Evolutionary conservation across 495 filamentous ascomycete genomes (phyloP), one percentile per base, ranked within the genome.

Genomic region (Talaromyces wortmannii): DNA sequence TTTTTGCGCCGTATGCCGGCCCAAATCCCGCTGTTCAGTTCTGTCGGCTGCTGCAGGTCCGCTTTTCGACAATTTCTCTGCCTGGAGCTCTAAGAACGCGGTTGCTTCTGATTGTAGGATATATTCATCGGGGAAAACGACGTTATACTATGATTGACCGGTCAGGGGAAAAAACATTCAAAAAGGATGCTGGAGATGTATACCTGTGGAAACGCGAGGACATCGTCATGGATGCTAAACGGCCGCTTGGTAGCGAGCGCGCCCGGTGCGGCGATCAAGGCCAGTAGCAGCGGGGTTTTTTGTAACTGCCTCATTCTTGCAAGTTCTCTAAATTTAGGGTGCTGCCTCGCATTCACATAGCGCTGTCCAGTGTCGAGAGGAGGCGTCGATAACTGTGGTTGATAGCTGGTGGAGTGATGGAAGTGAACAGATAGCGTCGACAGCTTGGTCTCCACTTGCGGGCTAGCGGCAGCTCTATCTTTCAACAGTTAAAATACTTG

Each of bases 131-230:
- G 86, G 84, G 68, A 92, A 90, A 46, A 86, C 68, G 5, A 97
- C 80, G 67, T 95, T 87, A 63, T 87, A 97, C 87, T 96, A 57
- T 42, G n/a, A 11, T 4, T 11, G 15, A 23, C 16, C 17, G 32
- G 53, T 67, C 54, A 66, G 63, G 17, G 45, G 17, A 31, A 50
- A 48, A 18, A 36, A 31, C 16, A 44, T n/a, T 30, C 5, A 8
- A 6, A 18, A 30, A 45, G 12, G 30, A 31, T 31, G 13, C 16
- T 45, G 33, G 18, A 46, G n/a, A 29, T 50, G 65, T 74, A 32
- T 71, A 95, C 91, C 76, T 97, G 94, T 29, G 94, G 94, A 75
- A 87, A 90, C 17, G 94, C 92, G 36, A 96, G 77, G 8, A 98
- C 67, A 67, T 98, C 94, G 64, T 97, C 92, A 62, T 95, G 83